Conservation (phyloP, 768 basidiomycete species). For the Fistulinella prunicolor region DNA sequence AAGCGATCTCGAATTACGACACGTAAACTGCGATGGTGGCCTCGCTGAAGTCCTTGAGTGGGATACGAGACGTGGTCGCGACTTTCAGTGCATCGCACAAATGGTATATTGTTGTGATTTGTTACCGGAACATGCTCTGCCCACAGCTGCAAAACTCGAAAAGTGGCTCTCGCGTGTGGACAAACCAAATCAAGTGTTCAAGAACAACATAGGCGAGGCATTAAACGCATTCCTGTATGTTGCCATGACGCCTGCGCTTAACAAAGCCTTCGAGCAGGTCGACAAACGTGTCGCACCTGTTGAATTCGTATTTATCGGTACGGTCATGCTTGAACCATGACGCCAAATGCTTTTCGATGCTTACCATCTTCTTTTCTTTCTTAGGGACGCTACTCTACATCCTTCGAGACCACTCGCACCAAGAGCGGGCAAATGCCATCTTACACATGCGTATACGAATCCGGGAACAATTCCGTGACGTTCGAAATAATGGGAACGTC, state of each 20-base stretch:
- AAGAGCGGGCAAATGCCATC: conserved; percentile 54
- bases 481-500: conserved; percentile 60
- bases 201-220: conserved; percentile 49
- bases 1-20: conserved; percentile 50
- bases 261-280: conserved; percentile 51
- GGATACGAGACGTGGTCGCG: conserved; percentile 67
- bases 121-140: conserved; percentile 43
- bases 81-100: conserved; percentile 72
- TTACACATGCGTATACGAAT: conserved; percentile 54
- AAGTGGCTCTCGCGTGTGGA: conserved; percentile 37
- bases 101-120: conserved; percentile 66
- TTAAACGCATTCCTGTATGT: conserved; percentile 55
- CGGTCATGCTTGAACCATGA: conserved; percentile 7
- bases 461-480: conserved; percentile 55
- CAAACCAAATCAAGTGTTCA: conserved; percentile 47
- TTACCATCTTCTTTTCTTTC: not conserved
- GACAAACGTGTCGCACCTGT: conserved; percentile 64
- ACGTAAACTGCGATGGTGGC: conserved; percentile 57
- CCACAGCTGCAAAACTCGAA: conserved; percentile 56
- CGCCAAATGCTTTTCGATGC: not conserved
- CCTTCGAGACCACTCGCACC: conserved; percentile 39
- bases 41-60: conserved; percentile 55
- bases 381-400: conserved; percentile 66
- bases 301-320: conserved; percentile 82
- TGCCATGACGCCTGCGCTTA: conserved; percentile 39